Conservation (phyloP, 2,329 filamentous ascomycete species). For the Fusarium vanettenii region DNA sequence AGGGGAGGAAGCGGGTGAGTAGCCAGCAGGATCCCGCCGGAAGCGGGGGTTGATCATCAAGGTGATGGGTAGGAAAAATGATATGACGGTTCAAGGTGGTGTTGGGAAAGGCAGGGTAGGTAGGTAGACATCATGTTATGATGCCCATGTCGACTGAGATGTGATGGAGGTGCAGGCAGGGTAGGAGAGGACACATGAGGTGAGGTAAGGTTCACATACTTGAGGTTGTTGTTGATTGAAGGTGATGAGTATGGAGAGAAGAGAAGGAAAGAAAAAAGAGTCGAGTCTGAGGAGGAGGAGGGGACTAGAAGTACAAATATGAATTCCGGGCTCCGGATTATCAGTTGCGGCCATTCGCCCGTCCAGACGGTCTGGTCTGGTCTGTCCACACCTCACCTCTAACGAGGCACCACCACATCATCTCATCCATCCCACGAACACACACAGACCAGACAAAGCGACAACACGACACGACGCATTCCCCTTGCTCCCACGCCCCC, state of each 20-base stretch:
- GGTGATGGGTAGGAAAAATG: slow-evolving; percentile 2
- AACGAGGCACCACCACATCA: slow-evolving; percentile 16
- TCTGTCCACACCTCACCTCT: not conserved
- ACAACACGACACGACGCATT: not conserved
- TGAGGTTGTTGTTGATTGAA: slow-evolving; percentile 24
- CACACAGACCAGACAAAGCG: not conserved
- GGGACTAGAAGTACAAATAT: slow-evolving; percentile 41
- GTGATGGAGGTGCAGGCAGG: slow-evolving; percentile 25
- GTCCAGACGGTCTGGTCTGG: not conserved
- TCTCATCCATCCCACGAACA: slow-evolving; percentile 21
- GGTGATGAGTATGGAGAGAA: slow-evolving; percentile 36
- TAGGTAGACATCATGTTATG: slow-evolving; percentile 19
- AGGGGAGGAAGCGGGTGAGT: not conserved
- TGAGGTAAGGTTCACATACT: not conserved
- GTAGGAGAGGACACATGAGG: not conserved
- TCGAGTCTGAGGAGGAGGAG: slow-evolving; percentile 15
- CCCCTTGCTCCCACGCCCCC: not conserved
- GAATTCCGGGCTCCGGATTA: slow-evolving; percentile 36
- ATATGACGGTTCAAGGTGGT: slow-evolving; percentile 1
- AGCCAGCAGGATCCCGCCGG: not conserved
- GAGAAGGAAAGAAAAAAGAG: slow-evolving; percentile 21
- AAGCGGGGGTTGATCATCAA: slow-evolving; percentile 8
- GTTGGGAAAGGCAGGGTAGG: slow-evolving; percentile 1
- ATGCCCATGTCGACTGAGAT: slow-evolving; percentile 5
- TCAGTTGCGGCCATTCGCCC: slow-evolving; percentile 21